Base-by-base conservation (phyloP, 2,329 filamentous ascomycete genomes). In the Xylariaceae sp. region DNA sequence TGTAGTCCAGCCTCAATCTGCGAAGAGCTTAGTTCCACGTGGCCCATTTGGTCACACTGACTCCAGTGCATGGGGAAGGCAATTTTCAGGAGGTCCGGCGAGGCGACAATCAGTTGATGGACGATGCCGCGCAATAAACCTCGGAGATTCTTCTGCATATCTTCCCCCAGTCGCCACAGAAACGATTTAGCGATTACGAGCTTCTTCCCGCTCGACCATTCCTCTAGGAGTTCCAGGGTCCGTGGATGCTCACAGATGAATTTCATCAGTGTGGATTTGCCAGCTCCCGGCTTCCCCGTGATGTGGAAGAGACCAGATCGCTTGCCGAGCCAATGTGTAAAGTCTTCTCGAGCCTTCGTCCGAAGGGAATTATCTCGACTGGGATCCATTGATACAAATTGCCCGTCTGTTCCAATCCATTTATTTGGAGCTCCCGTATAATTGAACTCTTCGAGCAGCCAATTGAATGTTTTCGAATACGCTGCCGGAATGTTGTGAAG, bases 221-320 rank as follows among this genome's bases (percentile, higher is more conserved):
- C 17, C 11, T 38, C 11, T 2, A 58, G 33, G 35, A 54, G 32
- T 0, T 32, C 2, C 33, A 11, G 35, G 5, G 48, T 44, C 27
- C 31, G 14, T 10, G 17, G 15, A 14, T 60, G 51, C 6, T 38
- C 40, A 1, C 44, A 47, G 6, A 60, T 47, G 27, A 54, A 53
- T 44, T 61, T 60, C 54, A 61, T 57, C 1, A 61, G 36, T 9
- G 58, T 60, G 5, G 57, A 61, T 38, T 61, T 61, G 2, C 58
- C 57, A 2, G 56, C 51, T 7, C 58, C 57, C 9, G 56, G 56
- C 41, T 61, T 61, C 1, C 58, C 57, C 7, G 46, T 45, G 11
- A 61, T 52, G 35, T 57, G 45, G 32, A 60, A 61, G 17, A 55
- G 51, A 0, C 52, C 56, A 11, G 11, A 36, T 6, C 44, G 49